Conservation (phyloP, 805 yeast species). For the Yarrowia phangngaensis region DNA sequence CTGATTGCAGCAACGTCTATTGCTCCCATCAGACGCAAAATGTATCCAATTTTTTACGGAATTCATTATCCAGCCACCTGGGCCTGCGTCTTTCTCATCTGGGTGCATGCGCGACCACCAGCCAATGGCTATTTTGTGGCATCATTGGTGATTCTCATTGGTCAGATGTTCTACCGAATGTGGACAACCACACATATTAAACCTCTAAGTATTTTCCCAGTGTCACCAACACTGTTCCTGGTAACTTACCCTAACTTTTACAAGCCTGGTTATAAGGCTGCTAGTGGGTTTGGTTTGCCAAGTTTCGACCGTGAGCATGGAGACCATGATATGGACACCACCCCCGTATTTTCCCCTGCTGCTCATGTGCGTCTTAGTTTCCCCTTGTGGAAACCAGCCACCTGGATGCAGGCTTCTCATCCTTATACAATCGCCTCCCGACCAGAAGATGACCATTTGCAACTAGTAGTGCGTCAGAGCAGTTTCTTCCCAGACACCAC, state of each 20-base stretch:
- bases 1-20: constrained; percentile 65
- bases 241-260: constrained; percentile 49
- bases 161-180: constrained; percentile 57
- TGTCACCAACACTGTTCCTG: constrained; percentile 47
- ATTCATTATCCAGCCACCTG: constrained; percentile 76
- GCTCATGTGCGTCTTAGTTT: constrained; percentile 45
- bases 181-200: constrained; percentile 32
- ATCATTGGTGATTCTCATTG: constrained; percentile 51
- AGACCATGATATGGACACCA: constrained; percentile 13
- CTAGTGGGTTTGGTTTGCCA: constrained; percentile 2
- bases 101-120: constrained; percentile 78
- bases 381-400: constrained; percentile 36
- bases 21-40: constrained; percentile 54
- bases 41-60: constrained; percentile 62
- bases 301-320: background rate
- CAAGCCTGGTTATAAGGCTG: constrained; percentile 36
- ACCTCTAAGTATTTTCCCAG: constrained; percentile 37
- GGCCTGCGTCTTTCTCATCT: constrained; percentile 62
- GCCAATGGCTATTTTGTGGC: constrained; percentile 54
- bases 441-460: constrained; percentile 45
- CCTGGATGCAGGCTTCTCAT: constrained; percentile 45
- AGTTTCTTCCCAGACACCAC: constrained; percentile 33
- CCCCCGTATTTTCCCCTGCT: constrained; percentile 43
- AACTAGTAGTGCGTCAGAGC: constrained; percentile 42
- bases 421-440: constrained; percentile 52